Conservation (phyloP, 2,329 filamentous ascomycete genomes). For the Fusarium napiforme region DNA sequence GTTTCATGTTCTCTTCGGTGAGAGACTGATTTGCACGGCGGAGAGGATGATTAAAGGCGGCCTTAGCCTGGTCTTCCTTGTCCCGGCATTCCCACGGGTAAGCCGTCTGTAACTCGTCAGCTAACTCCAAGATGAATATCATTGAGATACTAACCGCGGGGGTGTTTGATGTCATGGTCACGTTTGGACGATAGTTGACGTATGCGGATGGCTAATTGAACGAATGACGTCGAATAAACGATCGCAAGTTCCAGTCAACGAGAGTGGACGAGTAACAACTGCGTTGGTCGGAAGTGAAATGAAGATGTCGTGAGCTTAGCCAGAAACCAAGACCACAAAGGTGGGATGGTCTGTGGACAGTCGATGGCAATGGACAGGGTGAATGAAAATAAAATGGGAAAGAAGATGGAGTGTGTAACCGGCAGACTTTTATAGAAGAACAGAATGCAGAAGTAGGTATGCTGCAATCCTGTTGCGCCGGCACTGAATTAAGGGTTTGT, state of each 20-base stretch:
- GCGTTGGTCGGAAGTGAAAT: background rate
- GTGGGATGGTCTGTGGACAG: background rate
- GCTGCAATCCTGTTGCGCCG: slow-evolving; percentile 34
- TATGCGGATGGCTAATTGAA: slow-evolving; percentile 4
- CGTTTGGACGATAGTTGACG: slow-evolving; percentile 10
- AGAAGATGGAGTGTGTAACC: background rate
- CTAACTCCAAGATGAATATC: background rate
- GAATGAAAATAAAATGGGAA: background rate
- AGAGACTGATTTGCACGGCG: slow-evolving; percentile 59
- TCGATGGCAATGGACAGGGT: background rate
- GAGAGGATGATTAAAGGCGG: slow-evolving; percentile 60
- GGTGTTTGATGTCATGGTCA: slow-evolving; percentile 36
- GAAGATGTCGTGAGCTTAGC: background rate
- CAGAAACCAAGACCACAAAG: background rate
- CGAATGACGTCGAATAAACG: slow-evolving; percentile 3
- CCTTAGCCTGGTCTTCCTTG: slow-evolving; percentile 61
- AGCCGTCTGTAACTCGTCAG: slow-evolving; percentile 41
- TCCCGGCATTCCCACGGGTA: slow-evolving; percentile 64
- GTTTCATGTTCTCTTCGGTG: slow-evolving; percentile 59
- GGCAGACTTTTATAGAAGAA: background rate
- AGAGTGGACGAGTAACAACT: background rate
- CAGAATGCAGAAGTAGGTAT: slow-evolving; percentile 24
- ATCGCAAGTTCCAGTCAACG: background rate
- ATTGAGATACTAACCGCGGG: slow-evolving; percentile 32
- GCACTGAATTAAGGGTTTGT: slow-evolving; percentile 30